Conservation (phyloP, 805 yeast genomes). For the Sugiyamaella americana region DNA sequence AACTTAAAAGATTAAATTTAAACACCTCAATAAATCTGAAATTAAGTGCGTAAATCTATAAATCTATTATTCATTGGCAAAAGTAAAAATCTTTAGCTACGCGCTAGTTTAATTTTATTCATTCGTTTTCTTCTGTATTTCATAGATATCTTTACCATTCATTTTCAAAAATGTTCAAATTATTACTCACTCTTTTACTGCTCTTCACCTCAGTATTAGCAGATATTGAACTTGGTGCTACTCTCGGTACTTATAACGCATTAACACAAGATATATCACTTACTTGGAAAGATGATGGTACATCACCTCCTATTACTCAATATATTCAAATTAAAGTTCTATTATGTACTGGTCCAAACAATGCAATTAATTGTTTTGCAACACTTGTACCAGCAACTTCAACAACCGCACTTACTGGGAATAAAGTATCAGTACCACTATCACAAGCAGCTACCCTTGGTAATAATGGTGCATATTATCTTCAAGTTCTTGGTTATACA, state of each 20-base stretch:
- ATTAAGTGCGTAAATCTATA: too few relatives aligned
- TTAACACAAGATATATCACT: conserved; percentile 32
- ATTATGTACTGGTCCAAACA: conserved; percentile 65
- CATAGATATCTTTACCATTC: neutral
- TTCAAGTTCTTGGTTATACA: conserved; percentile 58
- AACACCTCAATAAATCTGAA: too few relatives aligned
- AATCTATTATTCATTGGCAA: too few relatives aligned
- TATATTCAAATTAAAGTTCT: conserved; percentile 44
- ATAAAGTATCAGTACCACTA: conserved; percentile 33
- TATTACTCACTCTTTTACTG: neutral
- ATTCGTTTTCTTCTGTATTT: too few relatives aligned
- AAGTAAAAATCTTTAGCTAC: too few relatives aligned
- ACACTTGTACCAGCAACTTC: conserved; percentile 1
- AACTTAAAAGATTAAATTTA: too few relatives aligned
- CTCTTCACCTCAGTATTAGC: conserved; percentile 33
- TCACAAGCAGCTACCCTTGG: conserved; percentile 40
- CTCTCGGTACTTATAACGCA: conserved; percentile 31
- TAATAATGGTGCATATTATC: conserved; percentile 61
- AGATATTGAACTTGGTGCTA: conserved; percentile 40
- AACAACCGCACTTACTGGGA: conserved; percentile 1
- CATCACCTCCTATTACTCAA: conserved; percentile 40
- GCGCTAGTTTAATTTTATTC: too few relatives aligned
- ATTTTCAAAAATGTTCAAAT: neutral
- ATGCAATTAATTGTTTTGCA: conserved; percentile 38
- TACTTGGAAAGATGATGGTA: conserved; percentile 54